A percentile compares a stretch with the other conserved stretches of the same genome.
Evolutionary conservation across 2,329 filamentous ascomycete genomes (phyloP).

Genomic region (Hymenoscyphus linearis): DNA sequence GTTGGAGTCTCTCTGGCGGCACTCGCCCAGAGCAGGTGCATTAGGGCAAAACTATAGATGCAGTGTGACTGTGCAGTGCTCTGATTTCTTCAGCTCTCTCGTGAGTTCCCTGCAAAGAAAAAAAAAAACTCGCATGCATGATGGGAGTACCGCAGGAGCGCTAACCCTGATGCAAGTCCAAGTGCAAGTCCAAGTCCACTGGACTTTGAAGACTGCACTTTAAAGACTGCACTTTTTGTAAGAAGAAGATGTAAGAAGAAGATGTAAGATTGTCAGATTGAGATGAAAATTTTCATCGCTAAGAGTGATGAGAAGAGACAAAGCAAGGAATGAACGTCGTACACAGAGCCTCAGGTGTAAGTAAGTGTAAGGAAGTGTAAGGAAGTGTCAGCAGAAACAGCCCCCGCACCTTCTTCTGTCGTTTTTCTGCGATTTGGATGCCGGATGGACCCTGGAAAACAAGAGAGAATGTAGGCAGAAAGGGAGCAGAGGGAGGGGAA

Average conservation of each 20-base stretch:
- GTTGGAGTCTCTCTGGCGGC: neutral
- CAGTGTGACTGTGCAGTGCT: slow-evolving; percentile 7
- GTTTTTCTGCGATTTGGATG: neutral
- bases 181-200: slow-evolving; percentile 1
- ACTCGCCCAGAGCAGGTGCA: neutral
- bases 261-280: neutral
- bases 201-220: too few species aligned
- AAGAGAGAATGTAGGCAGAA: neutral
- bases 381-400: neutral
- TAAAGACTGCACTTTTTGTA: neutral
- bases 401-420: neutral
- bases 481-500: neutral
- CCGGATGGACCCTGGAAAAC: neutral
- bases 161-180: slow-evolving; percentile 1
- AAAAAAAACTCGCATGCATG: slow-evolving; percentile 14
- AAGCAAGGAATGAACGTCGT: neutral
- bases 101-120: slow-evolving; percentile 11
- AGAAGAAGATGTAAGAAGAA: too few species aligned
- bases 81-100: slow-evolving; percentile 5
- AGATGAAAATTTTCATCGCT: neutral
- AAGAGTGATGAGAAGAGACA: neutral
- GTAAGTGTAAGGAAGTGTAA: neutral
- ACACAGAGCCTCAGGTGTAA: neutral
- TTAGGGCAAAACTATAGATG: neutral
- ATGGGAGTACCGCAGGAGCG: slow-evolving; percentile 4